Evolutionary conservation across 371 early-diverging fungal species (phyloP), one percentile per base, ranked within the genome.

Genomic region (Haplosporangium sp.): DNA sequence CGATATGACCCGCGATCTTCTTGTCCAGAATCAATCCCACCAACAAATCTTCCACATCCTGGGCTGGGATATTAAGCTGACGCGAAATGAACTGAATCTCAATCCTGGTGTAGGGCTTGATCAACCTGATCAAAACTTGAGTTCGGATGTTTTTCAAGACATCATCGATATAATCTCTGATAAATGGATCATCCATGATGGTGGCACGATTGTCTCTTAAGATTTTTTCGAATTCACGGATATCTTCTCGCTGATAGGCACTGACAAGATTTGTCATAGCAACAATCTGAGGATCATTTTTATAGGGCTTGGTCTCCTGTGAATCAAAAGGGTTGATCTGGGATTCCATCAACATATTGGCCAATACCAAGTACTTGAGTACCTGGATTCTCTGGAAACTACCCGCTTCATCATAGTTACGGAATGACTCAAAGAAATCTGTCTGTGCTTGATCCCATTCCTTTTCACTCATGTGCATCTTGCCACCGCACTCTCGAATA

Each of bases 401-500:
- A 42, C 98, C 98, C 0, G 98, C 97, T 84, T 98, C 98, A 77
- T 97, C 97, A 82, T 97, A 98, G 79, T 95, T 96, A 69, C 96
- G 96, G 87, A 98, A 98, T 1, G 98, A 94, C 69, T 97, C 97
- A 78, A 97, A 98, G 78, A 98, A 97, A 71, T 96, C 96, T 0
- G 93, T 88, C 77, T 96, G 95, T 1, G 98, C 98, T 72, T 90
- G 87, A 48, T 94, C 92, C 98, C 98, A 98, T 76, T 96, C 92
- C 85, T 93, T 92, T 85, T 97, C 97, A 59, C 88, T 85, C 97
- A 98, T 97, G 83, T 96, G 94, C 96, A 98, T 97, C 83, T 97
- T 98, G 42, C 98, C 98, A 56, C 98, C 98, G 77, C 97, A 97
- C 85, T 97, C 98, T 61, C 96, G 92, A 73, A 98, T 97, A 38